These are phyloP conservation scores for Eimeria praecox DNA, from an alignment of 169 alveolate genomes.

Conservation along the genomic window DNA sequence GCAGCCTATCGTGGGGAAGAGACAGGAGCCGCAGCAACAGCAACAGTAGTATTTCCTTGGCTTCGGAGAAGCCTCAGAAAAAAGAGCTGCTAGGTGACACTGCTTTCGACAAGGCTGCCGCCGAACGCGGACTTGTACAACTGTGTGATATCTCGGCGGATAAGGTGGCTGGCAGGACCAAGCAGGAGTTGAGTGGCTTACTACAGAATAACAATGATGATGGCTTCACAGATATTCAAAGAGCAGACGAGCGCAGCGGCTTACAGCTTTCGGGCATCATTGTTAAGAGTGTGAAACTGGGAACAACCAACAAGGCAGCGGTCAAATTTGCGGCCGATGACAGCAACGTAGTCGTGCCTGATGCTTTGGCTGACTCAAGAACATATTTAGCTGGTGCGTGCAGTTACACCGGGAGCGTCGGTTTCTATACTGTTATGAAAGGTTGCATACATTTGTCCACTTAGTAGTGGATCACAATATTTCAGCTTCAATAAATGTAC, in stretches of 20 bases:
- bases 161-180: not conserved
- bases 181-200: not conserved
- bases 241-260: not conserved
- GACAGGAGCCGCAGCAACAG: conserved; percentile 51
- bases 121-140: conserved; percentile 53
- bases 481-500: not conserved
- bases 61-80: conserved; percentile 25
- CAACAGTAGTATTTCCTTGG: not conserved
- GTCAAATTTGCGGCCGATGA: conserved; percentile 56
- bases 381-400: not conserved
- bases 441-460: not conserved
- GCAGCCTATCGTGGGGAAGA: conserved; percentile 7
- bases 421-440: not conserved
- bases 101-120: conserved; percentile 38
- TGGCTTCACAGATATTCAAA: not conserved
- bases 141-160: not conserved
- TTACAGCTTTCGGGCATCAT: not conserved
- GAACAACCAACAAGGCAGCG: conserved; percentile 48
- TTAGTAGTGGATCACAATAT: not conserved
- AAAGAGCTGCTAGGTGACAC: conserved; percentile 16
- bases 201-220: not conserved
- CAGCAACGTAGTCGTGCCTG: not conserved
- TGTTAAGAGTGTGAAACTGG: conserved; percentile 25
- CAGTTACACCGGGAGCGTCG: not conserved
- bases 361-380: conserved; percentile 11